A percentile compares a stretch with the other conserved stretches of the same genome.
Evolutionary conservation across 2,329 filamentous ascomycete species (phyloP).

Genomic region (Ustilaginoidea virens): DNA sequence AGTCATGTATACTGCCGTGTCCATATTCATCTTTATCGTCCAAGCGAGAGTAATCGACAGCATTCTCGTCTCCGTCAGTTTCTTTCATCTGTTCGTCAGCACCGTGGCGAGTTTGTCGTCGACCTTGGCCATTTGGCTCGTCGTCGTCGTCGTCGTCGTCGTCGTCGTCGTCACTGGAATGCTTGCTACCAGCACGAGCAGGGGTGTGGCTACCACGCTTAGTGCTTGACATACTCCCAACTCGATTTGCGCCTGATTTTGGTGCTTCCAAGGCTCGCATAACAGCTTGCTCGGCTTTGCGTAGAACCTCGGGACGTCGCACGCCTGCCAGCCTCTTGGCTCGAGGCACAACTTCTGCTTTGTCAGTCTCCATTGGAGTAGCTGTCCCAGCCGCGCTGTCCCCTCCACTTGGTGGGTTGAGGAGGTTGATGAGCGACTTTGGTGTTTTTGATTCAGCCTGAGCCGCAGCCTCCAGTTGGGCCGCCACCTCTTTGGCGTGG

Average conservation of each 20-base stretch:
- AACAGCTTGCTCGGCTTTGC: slow-evolving; percentile 45
- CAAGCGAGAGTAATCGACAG: slow-evolving; percentile 13
- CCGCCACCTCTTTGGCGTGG: slow-evolving; percentile 25
- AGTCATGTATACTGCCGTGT: slow-evolving; percentile 44
- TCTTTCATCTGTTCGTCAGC: slow-evolving; percentile 29
- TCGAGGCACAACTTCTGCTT: slow-evolving; percentile 24
- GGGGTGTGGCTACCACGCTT: slow-evolving; percentile 28
- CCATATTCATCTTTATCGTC: slow-evolving; percentile 15
- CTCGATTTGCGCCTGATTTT: slow-evolving; percentile 26
- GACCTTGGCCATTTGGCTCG: slow-evolving; percentile 23
- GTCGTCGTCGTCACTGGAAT: slow-evolving; percentile 23
- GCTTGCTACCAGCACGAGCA: slow-evolving; percentile 19
- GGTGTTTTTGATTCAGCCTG: slow-evolving; percentile 13
- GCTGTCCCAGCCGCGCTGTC: slow-evolving; percentile 18
- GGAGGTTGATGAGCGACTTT: slow-evolving; percentile 24
- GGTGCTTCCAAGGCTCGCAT: slow-evolving; percentile 32
- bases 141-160: slow-evolving; percentile 26
- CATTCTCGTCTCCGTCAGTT: slow-evolving; percentile 13
- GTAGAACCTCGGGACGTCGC: slow-evolving; percentile 40
- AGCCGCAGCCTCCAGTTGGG: slow-evolving; percentile 17
- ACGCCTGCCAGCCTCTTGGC: slow-evolving; percentile 26
- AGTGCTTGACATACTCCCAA: slow-evolving; percentile 35
- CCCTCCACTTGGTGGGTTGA: slow-evolving; percentile 25
- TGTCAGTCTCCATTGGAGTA: slow-evolving; percentile 23
- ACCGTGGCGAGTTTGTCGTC: slow-evolving; percentile 18